Evolutionary conservation across 495 filamentous ascomycete species (phyloP).

Genomic region (Xylaria longipes): DNA sequence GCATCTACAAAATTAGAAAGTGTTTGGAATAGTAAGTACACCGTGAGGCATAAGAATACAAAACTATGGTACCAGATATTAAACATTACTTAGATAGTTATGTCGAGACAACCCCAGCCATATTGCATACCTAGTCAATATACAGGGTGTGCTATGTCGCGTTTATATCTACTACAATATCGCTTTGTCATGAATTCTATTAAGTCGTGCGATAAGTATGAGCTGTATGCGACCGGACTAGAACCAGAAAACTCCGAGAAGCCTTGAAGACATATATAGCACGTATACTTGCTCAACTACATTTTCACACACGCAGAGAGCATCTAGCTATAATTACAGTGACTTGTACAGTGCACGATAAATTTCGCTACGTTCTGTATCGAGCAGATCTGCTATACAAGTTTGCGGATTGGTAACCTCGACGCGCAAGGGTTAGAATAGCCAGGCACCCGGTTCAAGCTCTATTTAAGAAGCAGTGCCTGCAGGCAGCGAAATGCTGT

Average conservation of each 20-base stretch:
- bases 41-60: neutral
- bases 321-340: no score
- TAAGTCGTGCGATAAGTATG: no score
- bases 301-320: neutral
- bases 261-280: neutral
- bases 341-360: no score
- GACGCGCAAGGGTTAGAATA: neutral
- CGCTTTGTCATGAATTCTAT: neutral
- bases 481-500: neutral
- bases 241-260: no score
- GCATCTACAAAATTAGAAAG: neutral
- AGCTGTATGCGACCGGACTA: no score
- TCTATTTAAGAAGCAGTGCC: neutral
- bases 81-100: neutral
- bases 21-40: neutral
- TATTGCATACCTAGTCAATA: neutral
- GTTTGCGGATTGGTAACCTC: neutral
- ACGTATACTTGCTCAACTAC: neutral
- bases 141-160: neutral
- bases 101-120: neutral
- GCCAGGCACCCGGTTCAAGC: neutral
- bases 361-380: no score
- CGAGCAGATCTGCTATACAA: neutral
- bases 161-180: neutral
- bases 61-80: neutral